These are phyloP conservation scores for Euphorbia celastroides DNA, from an alignment of 441 rosid genomes.

Conservation along the genomic window DNA sequence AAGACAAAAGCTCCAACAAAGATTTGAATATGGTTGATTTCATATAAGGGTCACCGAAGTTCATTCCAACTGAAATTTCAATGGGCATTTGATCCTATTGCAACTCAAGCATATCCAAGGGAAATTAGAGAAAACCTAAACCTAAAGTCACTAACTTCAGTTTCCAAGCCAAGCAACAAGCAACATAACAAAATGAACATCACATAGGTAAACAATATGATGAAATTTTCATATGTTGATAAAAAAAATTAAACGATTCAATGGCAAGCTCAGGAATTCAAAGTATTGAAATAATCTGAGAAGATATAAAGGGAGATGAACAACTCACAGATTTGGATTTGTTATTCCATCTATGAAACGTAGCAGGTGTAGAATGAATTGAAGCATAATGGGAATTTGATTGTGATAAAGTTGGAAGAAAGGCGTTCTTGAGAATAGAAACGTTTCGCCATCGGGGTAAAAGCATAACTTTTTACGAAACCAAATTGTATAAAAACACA, in stretches of 20 bases:
- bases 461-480: too few species aligned
- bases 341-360: conserved; percentile 41
- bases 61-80: not conserved
- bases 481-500: too few species aligned
- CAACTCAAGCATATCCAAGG: not conserved
- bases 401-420: conserved; percentile 22
- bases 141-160: conserved; percentile 10
- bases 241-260: not conserved
- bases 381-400: conserved; percentile 25
- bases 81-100: not conserved
- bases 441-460: conserved; percentile 50
- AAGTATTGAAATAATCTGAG: not conserved
- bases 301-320: not conserved
- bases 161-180: too few species aligned
- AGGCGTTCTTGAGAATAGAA: conserved; percentile 25
- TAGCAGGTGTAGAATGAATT: conserved; percentile 47
- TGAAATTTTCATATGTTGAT: not conserved
- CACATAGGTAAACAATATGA: not conserved
- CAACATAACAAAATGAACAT: not conserved
- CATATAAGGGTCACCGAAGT: not conserved
- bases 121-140: not conserved
- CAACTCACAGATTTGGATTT: conserved; percentile 44
- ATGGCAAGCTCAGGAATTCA: not conserved
- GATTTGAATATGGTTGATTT: not conserved
- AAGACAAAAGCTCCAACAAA: not conserved